Conservation (phyloP, 2,329 filamentous ascomycete species). For the Aspergillus persii region DNA sequence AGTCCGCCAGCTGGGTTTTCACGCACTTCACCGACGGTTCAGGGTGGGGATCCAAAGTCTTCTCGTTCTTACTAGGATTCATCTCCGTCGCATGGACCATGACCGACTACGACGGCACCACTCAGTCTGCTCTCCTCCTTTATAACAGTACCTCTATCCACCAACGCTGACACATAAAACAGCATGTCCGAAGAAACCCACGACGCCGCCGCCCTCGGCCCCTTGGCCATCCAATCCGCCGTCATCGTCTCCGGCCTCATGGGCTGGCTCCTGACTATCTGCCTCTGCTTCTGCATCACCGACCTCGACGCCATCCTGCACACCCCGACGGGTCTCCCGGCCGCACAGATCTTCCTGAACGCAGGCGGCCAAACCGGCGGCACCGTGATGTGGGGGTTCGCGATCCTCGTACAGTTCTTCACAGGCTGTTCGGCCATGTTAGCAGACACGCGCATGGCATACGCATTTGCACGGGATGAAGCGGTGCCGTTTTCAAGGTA, state of each 20-base stretch:
- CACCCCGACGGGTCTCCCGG: constrained; percentile 60
- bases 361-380: constrained; percentile 58
- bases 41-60: constrained; percentile 60
- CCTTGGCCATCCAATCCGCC: constrained; percentile 58
- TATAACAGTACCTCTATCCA: neutral
- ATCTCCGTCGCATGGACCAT: constrained; percentile 53
- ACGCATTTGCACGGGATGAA: constrained; percentile 59
- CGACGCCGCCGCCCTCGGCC: constrained; percentile 60
- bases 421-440: constrained; percentile 64
- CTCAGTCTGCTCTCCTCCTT: constrained; percentile 49
- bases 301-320: constrained; percentile 57
- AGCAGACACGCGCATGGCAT: constrained; percentile 62
- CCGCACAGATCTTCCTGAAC: constrained; percentile 60
- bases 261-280: constrained; percentile 63
- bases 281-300: constrained; percentile 61
- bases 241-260: constrained; percentile 60
- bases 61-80: constrained; percentile 61
- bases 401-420: constrained; percentile 64
- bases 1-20: constrained; percentile 60
- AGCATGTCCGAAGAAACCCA: constrained; percentile 67
- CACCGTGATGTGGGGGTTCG: constrained; percentile 60
- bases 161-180: neutral
- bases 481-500: constrained; percentile 61
- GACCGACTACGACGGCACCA: constrained; percentile 67
- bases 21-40: constrained; percentile 61